A percentile compares a stretch with the other conserved stretches of the same genome.
phyloP scores from a whole-genome alignment of 2,329 filamentous ascomycete genomes.

The Trichothecium sympodiale region DNA sequence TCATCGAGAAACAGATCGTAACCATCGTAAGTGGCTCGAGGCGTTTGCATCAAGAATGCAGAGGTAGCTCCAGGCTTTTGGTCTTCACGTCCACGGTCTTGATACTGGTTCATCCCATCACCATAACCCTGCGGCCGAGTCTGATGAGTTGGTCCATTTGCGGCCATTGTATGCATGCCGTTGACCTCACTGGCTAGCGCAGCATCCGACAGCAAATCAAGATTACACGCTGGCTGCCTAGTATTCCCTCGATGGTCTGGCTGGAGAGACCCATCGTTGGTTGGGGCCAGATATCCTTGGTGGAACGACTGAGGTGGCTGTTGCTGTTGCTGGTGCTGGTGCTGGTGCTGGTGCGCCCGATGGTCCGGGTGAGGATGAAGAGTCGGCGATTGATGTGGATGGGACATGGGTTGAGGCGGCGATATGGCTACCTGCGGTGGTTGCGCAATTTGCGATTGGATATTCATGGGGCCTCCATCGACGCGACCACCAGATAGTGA shows the following conservation, averaged over 20 bases:
- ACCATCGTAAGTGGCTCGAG: slow-evolving; percentile 35
- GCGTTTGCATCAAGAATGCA: slow-evolving; percentile 19
- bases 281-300: slow-evolving; percentile 7
- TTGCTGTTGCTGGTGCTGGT: slow-evolving; percentile 10
- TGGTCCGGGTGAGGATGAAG: slow-evolving; percentile 13
- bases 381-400: slow-evolving; percentile 5
- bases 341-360: slow-evolving; percentile 6
- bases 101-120: slow-evolving; percentile 32
- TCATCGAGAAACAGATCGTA: slow-evolving; percentile 51
- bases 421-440: slow-evolving; percentile 3
- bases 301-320: slow-evolving; percentile 19
- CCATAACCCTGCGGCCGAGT: slow-evolving; percentile 37
- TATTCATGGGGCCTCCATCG: slow-evolving; percentile 33
- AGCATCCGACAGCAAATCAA: slow-evolving; percentile 49
- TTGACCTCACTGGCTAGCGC: slow-evolving; percentile 45
- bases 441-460: slow-evolving; percentile 22
- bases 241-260: slow-evolving; percentile 35
- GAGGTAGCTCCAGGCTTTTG: slow-evolving; percentile 25
- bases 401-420: slow-evolving; percentile 11
- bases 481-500: slow-evolving; percentile 36
- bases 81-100: slow-evolving; percentile 37
- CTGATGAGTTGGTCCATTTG: slow-evolving; percentile 31
- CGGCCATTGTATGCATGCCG: slow-evolving; percentile 38
- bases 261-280: slow-evolving; percentile 27
- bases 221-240: slow-evolving; percentile 39